phyloP scores from a whole-genome alignment of 2,329 filamentous ascomycete species.

The Aspergillus sergii region DNA sequence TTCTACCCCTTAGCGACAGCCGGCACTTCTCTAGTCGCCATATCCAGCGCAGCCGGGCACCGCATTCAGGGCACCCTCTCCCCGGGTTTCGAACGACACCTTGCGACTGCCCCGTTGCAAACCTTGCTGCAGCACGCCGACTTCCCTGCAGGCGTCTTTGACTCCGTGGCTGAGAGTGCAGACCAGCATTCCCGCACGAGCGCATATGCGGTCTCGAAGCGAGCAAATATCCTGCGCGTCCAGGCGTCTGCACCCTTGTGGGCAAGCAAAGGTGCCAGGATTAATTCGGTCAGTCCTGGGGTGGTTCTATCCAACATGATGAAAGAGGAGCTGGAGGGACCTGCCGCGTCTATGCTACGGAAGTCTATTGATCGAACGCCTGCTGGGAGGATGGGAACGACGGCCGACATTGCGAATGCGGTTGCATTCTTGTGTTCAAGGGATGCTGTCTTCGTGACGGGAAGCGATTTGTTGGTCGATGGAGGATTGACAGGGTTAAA shows the following conservation, averaged over 20 bases:
- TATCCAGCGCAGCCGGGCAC: background rate
- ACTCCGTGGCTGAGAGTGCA: too few relatives aligned
- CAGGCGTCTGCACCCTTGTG: too few relatives aligned
- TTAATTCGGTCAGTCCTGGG: too few relatives aligned
- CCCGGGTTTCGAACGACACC: background rate
- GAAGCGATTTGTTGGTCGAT: slow-evolving; percentile 4
- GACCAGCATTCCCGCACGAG: too few relatives aligned
- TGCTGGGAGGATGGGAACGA: background rate
- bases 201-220: too few relatives aligned
- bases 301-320: background rate
- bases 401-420: slow-evolving; percentile 5
- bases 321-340: background rate
- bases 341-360: background rate
- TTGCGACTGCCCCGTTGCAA: background rate
- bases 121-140: background rate
- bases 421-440: slow-evolving; percentile 3
- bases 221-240: too few relatives aligned
- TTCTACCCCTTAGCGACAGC: background rate
- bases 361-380: background rate
- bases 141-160: background rate
- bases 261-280: too few relatives aligned
- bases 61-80: background rate
- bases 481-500: background rate
- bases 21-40: background rate
- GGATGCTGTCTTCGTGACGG: slow-evolving; percentile 1